Base-by-base conservation (phyloP, 1,139 yeast genomes). In the Magnusiomyces suaveolens region DNA sequence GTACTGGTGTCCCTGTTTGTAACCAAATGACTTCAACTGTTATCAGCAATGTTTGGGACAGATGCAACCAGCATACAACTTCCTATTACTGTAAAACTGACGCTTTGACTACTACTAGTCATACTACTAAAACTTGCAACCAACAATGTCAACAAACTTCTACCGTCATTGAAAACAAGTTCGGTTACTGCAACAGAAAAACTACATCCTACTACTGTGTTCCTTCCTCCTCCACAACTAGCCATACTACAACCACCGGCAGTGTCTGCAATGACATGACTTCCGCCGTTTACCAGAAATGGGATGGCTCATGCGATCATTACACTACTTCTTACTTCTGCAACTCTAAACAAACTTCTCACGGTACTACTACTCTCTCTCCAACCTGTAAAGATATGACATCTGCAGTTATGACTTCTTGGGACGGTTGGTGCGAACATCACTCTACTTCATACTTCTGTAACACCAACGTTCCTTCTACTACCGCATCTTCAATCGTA, bases 21-120 rank as follows among this genome's bases (percentile, higher is more conserved):
- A 21, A 41, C 44, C 44, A 41, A 41, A 41, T 41, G 23, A 41
- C 44, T 41, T 41, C 44, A 18, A 41, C 44, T 41, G 44, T 41
- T 41, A 41, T 41, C 16, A 20, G 16, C 25, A 41, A 41, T 25
- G 8, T 41, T 8, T 41, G 44, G 44, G 25, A 41, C 25, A 41
- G 25, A 41, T 41, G 44, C 16, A 41, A 41, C 16, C 16, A 20
- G 8, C 10, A 6, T 20, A 41, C 44, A 10, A 21, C 44, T 21
- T 41, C 44, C 6, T 41, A 41, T n/a, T 41, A 41, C 44, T 41
- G 44, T 20, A 21, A 41, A 16, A 41, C 44, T 8, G n/a, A 21
- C 16, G 25, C 44, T 3, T 20, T 41, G 23, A 18, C 44, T n/a
- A 41, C 44, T 8, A 41, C 44, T 8, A 41, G 23, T 21, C 44